Evolutionary conservation across 768 basidiomycete species (phyloP).

Genomic region (Pulveroboletus ravenelii): DNA sequence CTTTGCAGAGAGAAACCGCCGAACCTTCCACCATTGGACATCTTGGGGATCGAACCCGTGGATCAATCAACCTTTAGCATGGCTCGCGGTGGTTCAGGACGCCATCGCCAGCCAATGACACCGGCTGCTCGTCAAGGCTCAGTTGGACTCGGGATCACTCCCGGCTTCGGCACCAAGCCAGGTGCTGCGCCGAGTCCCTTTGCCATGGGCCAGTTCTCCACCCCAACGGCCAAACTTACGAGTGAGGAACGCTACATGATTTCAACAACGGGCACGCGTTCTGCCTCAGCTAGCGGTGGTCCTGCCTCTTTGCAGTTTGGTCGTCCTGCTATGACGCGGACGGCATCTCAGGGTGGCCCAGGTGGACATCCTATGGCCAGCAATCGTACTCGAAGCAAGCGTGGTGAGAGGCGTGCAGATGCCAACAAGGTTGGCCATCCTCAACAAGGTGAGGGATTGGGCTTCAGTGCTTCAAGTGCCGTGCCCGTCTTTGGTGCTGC

Average conservation of each 20-base stretch:
- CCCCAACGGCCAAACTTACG: slow-evolving; percentile 50
- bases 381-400: slow-evolving; percentile 72
- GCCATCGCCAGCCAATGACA: slow-evolving; percentile 47
- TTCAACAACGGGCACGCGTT: slow-evolving; percentile 40
- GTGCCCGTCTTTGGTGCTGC: slow-evolving; percentile 27
- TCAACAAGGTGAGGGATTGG: slow-evolving; percentile 36
- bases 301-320: slow-evolving; percentile 45
- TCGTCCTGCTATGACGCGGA: slow-evolving; percentile 64
- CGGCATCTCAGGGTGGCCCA: slow-evolving; percentile 60
- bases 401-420: slow-evolving; percentile 75
- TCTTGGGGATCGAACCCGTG: slow-evolving; percentile 83
- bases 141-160: slow-evolving; percentile 41
- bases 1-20: slow-evolving; percentile 96
- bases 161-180: slow-evolving; percentile 30
- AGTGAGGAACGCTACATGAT: slow-evolving; percentile 65
- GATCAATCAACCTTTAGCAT: slow-evolving; percentile 49
- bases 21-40: slow-evolving; percentile 80
- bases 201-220: slow-evolving; percentile 68
- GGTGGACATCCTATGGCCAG: slow-evolving; percentile 45
- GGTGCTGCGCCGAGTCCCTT: slow-evolving; percentile 28
- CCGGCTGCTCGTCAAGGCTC: slow-evolving; percentile 45
- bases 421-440: slow-evolving; percentile 39
- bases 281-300: slow-evolving; percentile 52
- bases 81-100: slow-evolving; percentile 61
- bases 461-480: slow-evolving; percentile 28